A percentile compares a stretch with the other conserved stretches of the same genome.
Conservation (phyloP, 345 rosid genomes). For the Passiflora organensis region DNA sequence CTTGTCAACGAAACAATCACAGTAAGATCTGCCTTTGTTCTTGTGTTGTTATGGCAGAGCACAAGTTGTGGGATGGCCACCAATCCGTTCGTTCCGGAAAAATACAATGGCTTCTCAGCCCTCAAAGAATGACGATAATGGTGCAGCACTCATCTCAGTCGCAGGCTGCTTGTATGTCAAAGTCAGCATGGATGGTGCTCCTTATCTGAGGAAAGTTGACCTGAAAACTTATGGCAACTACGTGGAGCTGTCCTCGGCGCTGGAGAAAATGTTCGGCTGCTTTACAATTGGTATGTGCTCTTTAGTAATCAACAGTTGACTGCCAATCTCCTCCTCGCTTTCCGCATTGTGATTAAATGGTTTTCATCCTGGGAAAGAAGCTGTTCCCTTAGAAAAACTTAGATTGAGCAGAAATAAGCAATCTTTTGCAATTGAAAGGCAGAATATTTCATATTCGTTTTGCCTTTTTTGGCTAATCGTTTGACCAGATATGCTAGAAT, state of each 20-base stretch:
- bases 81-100: conserved; percentile 24
- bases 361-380: not conserved
- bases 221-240: conserved; percentile 17
- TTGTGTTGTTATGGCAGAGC: conserved; percentile 33
- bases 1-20: not conserved
- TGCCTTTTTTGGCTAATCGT: not conserved
- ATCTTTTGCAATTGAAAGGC: not conserved
- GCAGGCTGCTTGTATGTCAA: conserved; percentile 34
- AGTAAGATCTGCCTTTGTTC: not conserved
- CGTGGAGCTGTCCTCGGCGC: conserved; percentile 17
- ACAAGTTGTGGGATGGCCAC: conserved; percentile 29
- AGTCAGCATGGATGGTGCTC: conserved; percentile 25
- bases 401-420: not conserved
- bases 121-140: conserved; percentile 41
- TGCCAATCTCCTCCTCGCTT: not conserved
- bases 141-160: conserved; percentile 39
- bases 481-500: not conserved
- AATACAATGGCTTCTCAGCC: conserved; percentile 44
- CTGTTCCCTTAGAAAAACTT: not conserved
- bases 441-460: not conserved
- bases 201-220: conserved; percentile 23
- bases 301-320: not conserved
- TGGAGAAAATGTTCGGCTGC: conserved; percentile 34
- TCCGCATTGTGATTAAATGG: not conserved
- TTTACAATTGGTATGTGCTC: conserved; percentile 52